Evolutionary conservation across 2,329 filamentous ascomycete genomes (phyloP), one percentile per base, ranked within the genome.

Genomic region (Niveomyces coronatus): DNA sequence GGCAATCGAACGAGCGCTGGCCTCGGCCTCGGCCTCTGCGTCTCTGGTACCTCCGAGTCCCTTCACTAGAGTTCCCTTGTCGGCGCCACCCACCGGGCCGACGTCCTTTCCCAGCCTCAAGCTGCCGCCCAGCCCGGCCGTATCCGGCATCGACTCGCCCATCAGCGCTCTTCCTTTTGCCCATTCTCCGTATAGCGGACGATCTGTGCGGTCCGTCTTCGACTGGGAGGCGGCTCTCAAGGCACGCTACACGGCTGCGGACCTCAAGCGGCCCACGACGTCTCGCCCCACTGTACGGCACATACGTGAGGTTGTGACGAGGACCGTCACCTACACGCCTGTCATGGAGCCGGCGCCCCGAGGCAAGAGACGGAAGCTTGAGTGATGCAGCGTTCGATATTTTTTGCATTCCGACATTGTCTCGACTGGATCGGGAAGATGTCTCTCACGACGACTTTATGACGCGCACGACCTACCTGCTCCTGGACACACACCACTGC

Each of bases 301-400:
- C 53, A 86, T 95, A 42, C 71, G 85, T 39, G 87, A 95, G 58
- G 86, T 95, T 4, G 84, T 95, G 37, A 95, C 88, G n/a, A 75
- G 87, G 49, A 95, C 87, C 13, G 85, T 94, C 43, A 94, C 85
- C 28, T 94, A 93, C 61, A 94, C 85, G 56, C 82, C 78, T 44
- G 71, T 80, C 47, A 85, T 96, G 65, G 84, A 87, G 47, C 85
- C 88, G 17, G 86, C 88, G 26, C 89, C 87, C 7, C 88, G 88
- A 60, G 88, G 88, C 47, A 96, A 95, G 73, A 78, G 87, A 64
- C 81, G 88, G 65, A 93, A 85, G 68, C 59, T 70, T 34, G 67
- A 71, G 46, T 67, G 51, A 54, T 40, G 14, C 29, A 20, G 31
- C 24, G 9, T 24, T 27, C n/a, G n/a, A n/a, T n/a, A n/a, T n/a